Conservation (phyloP, 2,329 filamentous ascomycete genomes). For the Periconia sp. region DNA sequence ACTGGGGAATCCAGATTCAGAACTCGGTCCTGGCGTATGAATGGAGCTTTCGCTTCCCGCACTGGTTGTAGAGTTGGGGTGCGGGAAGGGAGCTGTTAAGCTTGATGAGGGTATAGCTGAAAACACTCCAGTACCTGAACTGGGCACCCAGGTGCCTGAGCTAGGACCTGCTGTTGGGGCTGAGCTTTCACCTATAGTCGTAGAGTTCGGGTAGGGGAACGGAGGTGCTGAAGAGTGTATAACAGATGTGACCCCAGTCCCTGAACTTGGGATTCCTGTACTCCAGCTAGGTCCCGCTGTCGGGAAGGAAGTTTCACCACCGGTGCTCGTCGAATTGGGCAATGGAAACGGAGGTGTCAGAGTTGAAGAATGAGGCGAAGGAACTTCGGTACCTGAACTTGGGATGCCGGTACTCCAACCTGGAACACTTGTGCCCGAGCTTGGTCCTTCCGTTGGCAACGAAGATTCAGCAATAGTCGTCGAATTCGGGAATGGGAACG, state of each 20-base stretch:
- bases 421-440: no score
- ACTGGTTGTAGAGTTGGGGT: not conserved
- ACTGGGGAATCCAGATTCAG: not conserved
- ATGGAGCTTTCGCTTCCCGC: no score
- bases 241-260: not conserved
- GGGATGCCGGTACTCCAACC: no score
- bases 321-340: not conserved
- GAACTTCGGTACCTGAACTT: no score
- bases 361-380: not conserved
- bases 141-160: not conserved
- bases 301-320: no score
- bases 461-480: no score
- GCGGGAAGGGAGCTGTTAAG: no score
- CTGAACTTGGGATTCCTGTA: no score
- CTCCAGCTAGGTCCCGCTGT: not conserved
- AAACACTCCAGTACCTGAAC: not conserved
- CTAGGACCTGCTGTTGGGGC: not conserved
- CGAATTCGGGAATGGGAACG: no score
- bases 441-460: no score
- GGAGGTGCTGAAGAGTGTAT: not conserved
- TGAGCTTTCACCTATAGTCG: not conserved
- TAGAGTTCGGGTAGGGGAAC: not conserved
- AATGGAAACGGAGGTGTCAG: not conserved
- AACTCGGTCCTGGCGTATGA: not conserved
- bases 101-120: not conserved